Evolutionary conservation across 2,329 filamentous ascomycete genomes (phyloP).

Genomic region (Ascochyta viciae-villosae): DNA sequence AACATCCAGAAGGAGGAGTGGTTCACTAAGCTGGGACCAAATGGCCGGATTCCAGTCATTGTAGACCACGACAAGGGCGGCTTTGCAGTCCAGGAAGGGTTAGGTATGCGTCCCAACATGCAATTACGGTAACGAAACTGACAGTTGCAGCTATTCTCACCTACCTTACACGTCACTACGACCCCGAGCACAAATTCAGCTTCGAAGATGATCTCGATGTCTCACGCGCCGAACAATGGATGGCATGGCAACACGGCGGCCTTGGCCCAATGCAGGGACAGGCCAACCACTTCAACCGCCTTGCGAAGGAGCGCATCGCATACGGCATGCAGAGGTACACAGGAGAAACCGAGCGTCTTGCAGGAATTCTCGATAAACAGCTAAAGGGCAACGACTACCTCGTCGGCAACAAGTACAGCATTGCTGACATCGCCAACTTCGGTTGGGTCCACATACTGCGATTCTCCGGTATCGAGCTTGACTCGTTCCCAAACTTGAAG

Average conservation of each 20-base stretch:
- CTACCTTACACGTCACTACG: slow-evolving; percentile 56
- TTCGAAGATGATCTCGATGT: slow-evolving; percentile 57
- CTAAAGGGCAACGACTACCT: slow-evolving; percentile 53
- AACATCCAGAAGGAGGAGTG: slow-evolving; percentile 73
- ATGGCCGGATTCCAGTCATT: slow-evolving; percentile 70
- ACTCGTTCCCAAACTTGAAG: slow-evolving; percentile 53
- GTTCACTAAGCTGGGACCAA: slow-evolving; percentile 69
- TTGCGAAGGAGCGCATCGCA: slow-evolving; percentile 53
- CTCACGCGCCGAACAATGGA: slow-evolving; percentile 64
- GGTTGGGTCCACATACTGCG: slow-evolving; percentile 53
- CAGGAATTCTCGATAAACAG: slow-evolving; percentile 54
- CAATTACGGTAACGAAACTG: slow-evolving; percentile 5
- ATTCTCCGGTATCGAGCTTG: slow-evolving; percentile 52
- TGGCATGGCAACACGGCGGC: slow-evolving; percentile 63
- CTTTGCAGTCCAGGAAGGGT: slow-evolving; percentile 60
- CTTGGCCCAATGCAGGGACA: slow-evolving; percentile 54
- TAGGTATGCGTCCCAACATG: slow-evolving; percentile 30
- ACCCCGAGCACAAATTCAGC: slow-evolving; percentile 55
- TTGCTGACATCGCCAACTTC: slow-evolving; percentile 56
- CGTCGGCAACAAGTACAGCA: slow-evolving; percentile 55
- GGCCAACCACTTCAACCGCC: slow-evolving; percentile 51
- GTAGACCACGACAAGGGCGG: slow-evolving; percentile 69
- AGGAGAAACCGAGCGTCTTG: slow-evolving; percentile 57
- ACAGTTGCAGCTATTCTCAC: slow-evolving; percentile 49
- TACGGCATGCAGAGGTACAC: slow-evolving; percentile 57